Evolutionary conservation across 441 rosid genomes (phyloP).

Genomic region (Corymbia citriodora): DNA sequence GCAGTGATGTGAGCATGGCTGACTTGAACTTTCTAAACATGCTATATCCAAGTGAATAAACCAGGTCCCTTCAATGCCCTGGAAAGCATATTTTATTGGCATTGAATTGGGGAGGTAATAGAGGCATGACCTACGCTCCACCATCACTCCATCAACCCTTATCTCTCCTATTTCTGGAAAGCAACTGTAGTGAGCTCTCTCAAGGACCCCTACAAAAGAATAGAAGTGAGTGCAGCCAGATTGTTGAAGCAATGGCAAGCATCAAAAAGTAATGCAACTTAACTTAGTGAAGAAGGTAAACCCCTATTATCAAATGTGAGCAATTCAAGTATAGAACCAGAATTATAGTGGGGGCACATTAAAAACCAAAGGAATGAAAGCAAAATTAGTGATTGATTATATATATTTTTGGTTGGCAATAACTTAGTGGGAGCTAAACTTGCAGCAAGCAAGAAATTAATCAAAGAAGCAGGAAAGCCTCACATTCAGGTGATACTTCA

Average conservation of each 20-base stretch:
- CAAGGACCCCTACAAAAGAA: slow-evolving; percentile 44
- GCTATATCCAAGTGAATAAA: slow-evolving; percentile 26
- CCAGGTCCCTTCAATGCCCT: slow-evolving; percentile 29
- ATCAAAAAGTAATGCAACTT: neutral
- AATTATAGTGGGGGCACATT: neutral
- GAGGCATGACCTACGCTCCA: slow-evolving; percentile 29
- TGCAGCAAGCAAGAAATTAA: neutral
- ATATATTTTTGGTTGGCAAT: neutral
- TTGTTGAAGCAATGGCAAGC: neutral
- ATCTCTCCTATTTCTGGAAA: slow-evolving; percentile 44
- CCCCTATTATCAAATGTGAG: neutral
- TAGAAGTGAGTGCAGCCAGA: neutral
- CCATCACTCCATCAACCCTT: slow-evolving; percentile 46
- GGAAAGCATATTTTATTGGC: slow-evolving; percentile 42
- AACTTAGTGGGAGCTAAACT: neutral
- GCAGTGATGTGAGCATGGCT: neutral
- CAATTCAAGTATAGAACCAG: neutral
- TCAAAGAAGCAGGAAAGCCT: neutral
- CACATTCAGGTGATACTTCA: neutral
- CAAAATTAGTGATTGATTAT: neutral
- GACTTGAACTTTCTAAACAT: slow-evolving; percentile 5
- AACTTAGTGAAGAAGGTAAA: neutral
- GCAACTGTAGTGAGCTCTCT: slow-evolving; percentile 31
- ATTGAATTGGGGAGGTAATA: slow-evolving; percentile 38
- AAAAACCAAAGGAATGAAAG: neutral